Evolutionary conservation across 192 early-diverging fungal species (phyloP).

Genomic region (Funneliformis geosporum): DNA sequence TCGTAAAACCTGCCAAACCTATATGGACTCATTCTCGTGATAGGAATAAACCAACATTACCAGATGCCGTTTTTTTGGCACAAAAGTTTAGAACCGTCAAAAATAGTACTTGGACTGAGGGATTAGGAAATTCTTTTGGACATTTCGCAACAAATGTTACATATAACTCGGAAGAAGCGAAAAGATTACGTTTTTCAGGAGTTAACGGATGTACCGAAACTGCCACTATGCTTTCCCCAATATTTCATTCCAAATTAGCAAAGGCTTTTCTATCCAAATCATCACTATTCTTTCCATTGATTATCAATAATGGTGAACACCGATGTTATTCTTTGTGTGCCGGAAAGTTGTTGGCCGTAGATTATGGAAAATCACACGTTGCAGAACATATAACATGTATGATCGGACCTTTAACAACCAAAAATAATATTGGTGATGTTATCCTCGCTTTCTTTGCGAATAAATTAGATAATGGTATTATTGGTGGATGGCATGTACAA

Average conservation of each 20-base stretch:
- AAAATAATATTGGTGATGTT: slow-evolving; percentile 7
- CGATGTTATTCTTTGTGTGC: slow-evolving; percentile 7
- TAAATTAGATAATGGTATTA: not conserved
- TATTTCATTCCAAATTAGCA: not conserved
- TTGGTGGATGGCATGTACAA: slow-evolving; percentile 3
- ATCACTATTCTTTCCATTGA: slow-evolving; percentile 26
- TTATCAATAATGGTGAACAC: not conserved
- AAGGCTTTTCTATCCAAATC: not conserved
- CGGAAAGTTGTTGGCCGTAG: slow-evolving; percentile 12
- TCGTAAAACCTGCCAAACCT: slow-evolving; percentile 22
- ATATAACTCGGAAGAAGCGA: not conserved
- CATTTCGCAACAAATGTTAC: too few relatives aligned
- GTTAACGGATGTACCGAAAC: slow-evolving; percentile 18
- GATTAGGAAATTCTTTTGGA: not conserved
- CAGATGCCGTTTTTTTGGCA: slow-evolving; percentile 33
- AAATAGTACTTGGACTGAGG: slow-evolving; percentile 22
- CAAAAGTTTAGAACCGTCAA: slow-evolving; percentile 25
- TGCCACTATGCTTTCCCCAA: not conserved
- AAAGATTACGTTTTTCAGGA: slow-evolving; percentile 15
- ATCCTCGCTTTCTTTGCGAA: slow-evolving; percentile 24
- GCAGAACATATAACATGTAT: slow-evolving; percentile 29
- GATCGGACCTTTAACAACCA: not conserved
- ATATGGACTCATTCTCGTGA: slow-evolving; percentile 31
- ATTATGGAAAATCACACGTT: slow-evolving; percentile 22
- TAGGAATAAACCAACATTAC: not conserved